Evolutionary conservation across 23 red algal species (phyloP), one percentile per base, ranked within the genome.

Genomic region (Gracilaria gracilis): DNA sequence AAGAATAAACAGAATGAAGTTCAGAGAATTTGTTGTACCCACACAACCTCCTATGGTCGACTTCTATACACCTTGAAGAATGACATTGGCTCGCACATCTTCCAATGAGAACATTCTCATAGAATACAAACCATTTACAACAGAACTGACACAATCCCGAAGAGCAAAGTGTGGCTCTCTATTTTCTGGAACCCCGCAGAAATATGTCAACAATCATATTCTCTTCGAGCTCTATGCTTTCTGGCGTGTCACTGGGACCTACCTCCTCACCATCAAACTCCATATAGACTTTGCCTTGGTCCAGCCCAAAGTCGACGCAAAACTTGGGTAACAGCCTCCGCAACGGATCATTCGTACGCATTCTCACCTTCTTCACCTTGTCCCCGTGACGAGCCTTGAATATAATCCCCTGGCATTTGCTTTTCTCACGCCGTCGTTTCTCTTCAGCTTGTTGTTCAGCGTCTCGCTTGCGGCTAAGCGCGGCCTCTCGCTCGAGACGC

Each of bases 221-320:
- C 19, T 86, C 36, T 35, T 86, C 82, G 27, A 86, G 33, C 33
- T 86, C 82, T 37, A 70, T 28, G n/a, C 48, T 70, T 61, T 69
- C 65, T 14, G 82, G 61, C 40, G 82, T 86, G 12, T 86, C 82
- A 0, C 36, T 50, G 2, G 61, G 28, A 46, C 65, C 82, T 19
- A 86, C 65, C 51, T 69, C 61, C 27, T 86, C 82, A 4, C 82
- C 82, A 71, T 86, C 82, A 33, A 86, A 66, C 25, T 70, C 48
- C 64, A 86, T 51, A 44, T 47, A 61, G 9, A 48, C 82, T 9
- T 86, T 86, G 6, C 19, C 23, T 3, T 23, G 21, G 48, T 86
- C 38, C 39, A 86, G 65, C 9, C 65, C 82, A 86, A 74, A 86
- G 34, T 70, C 65, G 12, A n/a, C 8, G 82, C 82, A 86, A 42